These are phyloP conservation scores for Clavulina sp. DNA, from an alignment of 768 basidiomycete genomes.

Conservation along the genomic window DNA sequence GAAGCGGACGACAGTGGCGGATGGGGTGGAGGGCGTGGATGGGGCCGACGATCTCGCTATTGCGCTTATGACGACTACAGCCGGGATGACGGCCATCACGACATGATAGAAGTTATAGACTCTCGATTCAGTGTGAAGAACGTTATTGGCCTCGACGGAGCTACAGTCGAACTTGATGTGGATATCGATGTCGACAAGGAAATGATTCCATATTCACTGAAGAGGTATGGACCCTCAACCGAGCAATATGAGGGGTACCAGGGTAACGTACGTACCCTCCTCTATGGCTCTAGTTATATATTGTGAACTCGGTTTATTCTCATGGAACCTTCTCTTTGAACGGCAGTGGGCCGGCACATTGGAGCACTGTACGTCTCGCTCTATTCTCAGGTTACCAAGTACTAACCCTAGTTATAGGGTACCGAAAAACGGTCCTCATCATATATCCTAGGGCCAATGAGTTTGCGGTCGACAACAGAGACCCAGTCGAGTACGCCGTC, in stretches of 20 bases:
- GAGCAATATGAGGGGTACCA: conserved; percentile 25
- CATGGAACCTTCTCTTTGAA: no score
- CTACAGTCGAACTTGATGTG: not conserved
- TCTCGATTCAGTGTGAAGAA: not conserved
- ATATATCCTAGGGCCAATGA: no score
- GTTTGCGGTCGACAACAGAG: no score
- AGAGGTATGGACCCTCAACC: conserved; percentile 19
- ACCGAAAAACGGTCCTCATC: not conserved
- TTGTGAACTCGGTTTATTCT: no score
- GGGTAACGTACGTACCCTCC: conserved; percentile 21
- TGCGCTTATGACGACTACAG: no score
- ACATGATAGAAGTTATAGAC: not conserved
- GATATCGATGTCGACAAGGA: conserved; percentile 12
- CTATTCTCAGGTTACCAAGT: conserved; percentile 10
- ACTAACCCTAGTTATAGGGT: not conserved
- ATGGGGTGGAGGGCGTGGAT: not conserved
- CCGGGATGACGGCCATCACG: no score
- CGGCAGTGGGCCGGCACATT: conserved; percentile 15
- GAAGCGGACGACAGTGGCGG: not conserved
- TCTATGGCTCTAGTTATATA: not conserved
- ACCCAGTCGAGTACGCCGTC: no score
- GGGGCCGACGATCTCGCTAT: not conserved
- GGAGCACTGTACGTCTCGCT: conserved; percentile 19
- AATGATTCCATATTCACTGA: conserved; percentile 13
- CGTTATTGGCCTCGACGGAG: not conserved